Percentiles rank a stretch among this genome's conserved stretches.
phyloP scores from a whole-genome alignment of 202 grass and related monocot species.

The Setaria italica region DNA sequence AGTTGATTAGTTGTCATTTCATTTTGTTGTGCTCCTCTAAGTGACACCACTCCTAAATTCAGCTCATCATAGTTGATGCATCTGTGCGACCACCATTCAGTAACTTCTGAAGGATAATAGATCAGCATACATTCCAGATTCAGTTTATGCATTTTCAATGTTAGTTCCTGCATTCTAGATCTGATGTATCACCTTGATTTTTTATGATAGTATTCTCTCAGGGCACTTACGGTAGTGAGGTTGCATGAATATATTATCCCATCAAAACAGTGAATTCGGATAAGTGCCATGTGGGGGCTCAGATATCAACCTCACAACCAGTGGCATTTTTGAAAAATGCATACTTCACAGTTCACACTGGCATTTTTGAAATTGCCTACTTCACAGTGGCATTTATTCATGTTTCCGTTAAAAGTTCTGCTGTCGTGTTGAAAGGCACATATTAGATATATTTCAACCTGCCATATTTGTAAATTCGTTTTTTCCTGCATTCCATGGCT shows the following conservation, averaged over 20 bases:
- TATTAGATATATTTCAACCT: neutral
- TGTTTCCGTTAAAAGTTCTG: neutral
- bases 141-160: neutral
- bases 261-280: neutral
- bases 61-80: neutral
- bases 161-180: constrained; percentile 5
- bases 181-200: neutral
- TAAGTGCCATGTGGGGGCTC: neutral
- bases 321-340: neutral
- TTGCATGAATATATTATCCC: neutral
- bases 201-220: neutral
- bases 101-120: neutral
- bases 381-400: neutral
- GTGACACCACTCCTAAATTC: neutral
- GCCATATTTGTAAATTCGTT: constrained; percentile 8
- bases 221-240: neutral
- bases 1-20: constrained; percentile 31
- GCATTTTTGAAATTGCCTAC: neutral
- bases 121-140: neutral
- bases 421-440: neutral
- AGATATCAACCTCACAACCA: neutral
- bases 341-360: too few species aligned
- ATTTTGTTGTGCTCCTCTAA: constrained; percentile 8
- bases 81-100: neutral
- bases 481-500: neutral